These are phyloP conservation scores for Ophiognomonia clavigignenti-juglandacearum DNA, from an alignment of 2,329 filamentous ascomycete genomes.

Conservation along the genomic window DNA sequence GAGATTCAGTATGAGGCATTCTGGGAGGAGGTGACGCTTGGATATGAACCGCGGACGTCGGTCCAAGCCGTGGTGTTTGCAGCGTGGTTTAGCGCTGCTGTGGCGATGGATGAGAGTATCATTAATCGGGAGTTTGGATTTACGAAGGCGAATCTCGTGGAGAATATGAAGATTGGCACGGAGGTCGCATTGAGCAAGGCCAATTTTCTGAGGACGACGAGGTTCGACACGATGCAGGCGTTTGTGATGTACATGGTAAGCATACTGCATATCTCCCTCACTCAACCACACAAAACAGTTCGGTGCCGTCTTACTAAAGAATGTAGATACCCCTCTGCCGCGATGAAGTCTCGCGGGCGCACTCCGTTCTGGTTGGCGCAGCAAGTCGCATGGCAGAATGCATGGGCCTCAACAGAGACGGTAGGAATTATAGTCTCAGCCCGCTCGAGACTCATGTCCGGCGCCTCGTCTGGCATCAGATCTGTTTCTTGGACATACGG, in stretches of 20 bases:
- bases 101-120: conserved; percentile 56
- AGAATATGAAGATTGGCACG: conserved; percentile 60
- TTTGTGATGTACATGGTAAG: conserved; percentile 72
- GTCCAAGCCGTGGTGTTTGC: conserved; percentile 67
- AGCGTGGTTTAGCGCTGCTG: conserved; percentile 62
- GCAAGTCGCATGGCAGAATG: conserved; percentile 72
- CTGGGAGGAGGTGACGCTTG: conserved; percentile 56
- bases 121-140: conserved; percentile 48
- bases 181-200: conserved; percentile 65
- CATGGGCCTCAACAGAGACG: conserved; percentile 71
- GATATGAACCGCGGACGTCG: conserved; percentile 58
- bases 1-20: conserved; percentile 60
- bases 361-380: conserved; percentile 67
- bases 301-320: no score
- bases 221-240: conserved; percentile 70
- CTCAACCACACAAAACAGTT: no score
- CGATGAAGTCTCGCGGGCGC: conserved; percentile 66
- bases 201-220: conserved; percentile 65
- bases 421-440: conserved; percentile 56
- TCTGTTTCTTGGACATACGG: conserved; percentile 71
- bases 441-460: conserved; percentile 68
- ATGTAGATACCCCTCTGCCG: conserved; percentile 64
- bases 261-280: not conserved
- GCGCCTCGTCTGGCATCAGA: conserved; percentile 70
- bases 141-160: conserved; percentile 51